A percentile compares a stretch with the other conserved stretches of the same genome.
phyloP scores from a whole-genome alignment of 2,329 filamentous ascomycete species.

The Colletotrichum eleusines region DNA sequence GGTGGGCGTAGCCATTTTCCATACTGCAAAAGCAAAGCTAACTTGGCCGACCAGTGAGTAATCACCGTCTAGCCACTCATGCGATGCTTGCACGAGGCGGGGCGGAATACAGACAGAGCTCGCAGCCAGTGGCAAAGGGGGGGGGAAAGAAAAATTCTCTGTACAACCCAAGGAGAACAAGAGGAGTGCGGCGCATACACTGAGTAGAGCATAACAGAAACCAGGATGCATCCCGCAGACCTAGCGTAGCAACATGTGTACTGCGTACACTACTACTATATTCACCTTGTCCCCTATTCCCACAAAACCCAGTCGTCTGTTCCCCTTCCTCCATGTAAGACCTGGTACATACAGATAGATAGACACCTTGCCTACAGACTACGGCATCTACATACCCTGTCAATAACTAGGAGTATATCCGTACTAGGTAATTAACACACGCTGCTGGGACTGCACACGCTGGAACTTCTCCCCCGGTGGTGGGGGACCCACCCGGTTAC shows the following conservation, averaged over 20 bases:
- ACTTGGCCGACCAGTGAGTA: conserved; percentile 2
- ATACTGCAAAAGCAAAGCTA: conserved; percentile 36
- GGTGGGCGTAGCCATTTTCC: conserved; percentile 35
- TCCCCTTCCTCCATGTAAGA: too few relatives aligned
- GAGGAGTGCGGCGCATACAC: not conserved
- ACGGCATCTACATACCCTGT: not conserved
- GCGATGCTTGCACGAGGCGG: conserved; percentile 7
- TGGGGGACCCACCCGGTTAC: conserved; percentile 32
- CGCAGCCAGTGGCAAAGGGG: not conserved
- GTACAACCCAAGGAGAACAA: not conserved
- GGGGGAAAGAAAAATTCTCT: not conserved
- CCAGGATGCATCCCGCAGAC: not conserved
- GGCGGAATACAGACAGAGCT: not conserved
- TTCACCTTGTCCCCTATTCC: not conserved
- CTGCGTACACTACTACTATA: too few relatives aligned
- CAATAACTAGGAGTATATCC: not conserved
- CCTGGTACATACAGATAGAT: not conserved
- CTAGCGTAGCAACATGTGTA: not conserved
- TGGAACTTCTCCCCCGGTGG: conserved; percentile 11
- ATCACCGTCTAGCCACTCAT: conserved; percentile 2
- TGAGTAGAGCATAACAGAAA: not conserved
- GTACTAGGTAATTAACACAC: not conserved
- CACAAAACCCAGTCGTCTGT: too few relatives aligned
- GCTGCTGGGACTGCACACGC: not conserved
- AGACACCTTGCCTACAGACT: not conserved